These are phyloP conservation scores for Chaetomium tenue DNA, from an alignment of 495 filamentous ascomycete genomes.

Conservation along the genomic window DNA sequence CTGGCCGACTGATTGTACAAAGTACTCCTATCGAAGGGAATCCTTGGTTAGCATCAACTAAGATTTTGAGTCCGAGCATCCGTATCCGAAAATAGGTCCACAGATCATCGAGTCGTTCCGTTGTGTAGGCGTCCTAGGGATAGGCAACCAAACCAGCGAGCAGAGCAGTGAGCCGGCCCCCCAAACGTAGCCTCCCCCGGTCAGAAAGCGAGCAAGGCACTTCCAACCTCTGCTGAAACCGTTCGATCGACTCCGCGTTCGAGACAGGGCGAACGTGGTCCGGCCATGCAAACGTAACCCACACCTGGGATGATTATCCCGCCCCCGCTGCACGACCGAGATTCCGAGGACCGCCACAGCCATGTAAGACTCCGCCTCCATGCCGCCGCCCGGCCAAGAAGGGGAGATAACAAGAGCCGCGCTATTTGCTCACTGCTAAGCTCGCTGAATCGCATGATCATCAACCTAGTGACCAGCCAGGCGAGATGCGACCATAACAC, in stretches of 20 bases:
- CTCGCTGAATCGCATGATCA: constrained; percentile 30
- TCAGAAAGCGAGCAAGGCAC: constrained; percentile 30
- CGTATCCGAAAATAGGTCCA: constrained; percentile 27
- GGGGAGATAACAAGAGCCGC: constrained; percentile 15
- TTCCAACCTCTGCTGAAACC: constrained; percentile 24
- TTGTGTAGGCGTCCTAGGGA: constrained; percentile 7
- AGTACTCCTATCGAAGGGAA: constrained; percentile 80
- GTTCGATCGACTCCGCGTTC: constrained; percentile 22
- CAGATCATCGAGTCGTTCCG: constrained; percentile 18
- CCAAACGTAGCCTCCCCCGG: constrained; percentile 28
- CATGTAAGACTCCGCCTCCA: constrained; percentile 2
- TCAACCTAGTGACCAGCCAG: constrained; percentile 38
- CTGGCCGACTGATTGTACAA: constrained; percentile 79
- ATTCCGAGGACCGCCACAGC: constrained; percentile 1
- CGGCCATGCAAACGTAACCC: constrained; percentile 17
- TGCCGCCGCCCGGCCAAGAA: constrained; percentile 19
- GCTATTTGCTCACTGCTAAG: constrained; percentile 36
- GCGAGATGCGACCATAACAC: constrained; percentile 23
- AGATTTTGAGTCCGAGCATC: constrained; percentile 18
- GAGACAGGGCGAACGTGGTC: constrained; percentile 19
- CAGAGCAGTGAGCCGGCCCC: constrained; percentile 38
- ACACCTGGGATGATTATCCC: constrained; percentile 11
- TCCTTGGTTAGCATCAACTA: constrained; percentile 40
- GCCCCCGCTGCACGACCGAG: constrained; percentile 6
- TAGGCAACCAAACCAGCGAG: constrained; percentile 32